phyloP scores from a whole-genome alignment of 352 stramenopile species.

The Stramenopiles sp. region DNA sequence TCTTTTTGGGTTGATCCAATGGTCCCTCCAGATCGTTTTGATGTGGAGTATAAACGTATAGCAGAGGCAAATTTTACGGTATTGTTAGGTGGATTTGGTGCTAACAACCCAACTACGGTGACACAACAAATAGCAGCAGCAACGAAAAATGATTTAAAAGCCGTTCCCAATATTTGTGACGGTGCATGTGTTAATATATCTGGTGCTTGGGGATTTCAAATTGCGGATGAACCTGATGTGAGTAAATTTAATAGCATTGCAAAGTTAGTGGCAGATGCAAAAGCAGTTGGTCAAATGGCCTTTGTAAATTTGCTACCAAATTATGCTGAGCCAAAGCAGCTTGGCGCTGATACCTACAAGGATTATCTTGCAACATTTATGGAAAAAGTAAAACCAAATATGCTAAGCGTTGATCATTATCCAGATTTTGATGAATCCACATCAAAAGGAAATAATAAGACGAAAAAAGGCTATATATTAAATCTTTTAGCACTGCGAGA shows the following conservation, averaged over 20 bases:
- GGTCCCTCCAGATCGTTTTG: not conserved
- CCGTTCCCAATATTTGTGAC: not conserved
- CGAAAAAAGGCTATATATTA: not conserved
- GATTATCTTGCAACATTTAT: not conserved
- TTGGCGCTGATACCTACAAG: not conserved
- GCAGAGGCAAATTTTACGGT: not conserved
- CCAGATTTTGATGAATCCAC: not conserved
- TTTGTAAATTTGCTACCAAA: slow-evolving; percentile 4
- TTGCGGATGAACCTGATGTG: not conserved
- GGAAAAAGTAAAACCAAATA: not conserved
- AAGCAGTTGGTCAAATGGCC: not conserved
- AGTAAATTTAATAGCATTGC: not conserved
- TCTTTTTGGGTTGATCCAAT: not conserved
- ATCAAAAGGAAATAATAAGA: not conserved
- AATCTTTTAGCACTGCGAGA: not conserved
- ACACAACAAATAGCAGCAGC: not conserved
- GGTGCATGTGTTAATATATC: not conserved
- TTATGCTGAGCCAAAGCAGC: not conserved
- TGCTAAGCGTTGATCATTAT: not conserved
- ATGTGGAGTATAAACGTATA: not conserved
- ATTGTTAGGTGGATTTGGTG: not conserved
- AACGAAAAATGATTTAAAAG: slow-evolving; percentile 1
- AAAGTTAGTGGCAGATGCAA: not conserved
- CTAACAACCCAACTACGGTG: not conserved
- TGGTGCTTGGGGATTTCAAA: not conserved